These are phyloP conservation scores for Ceratocystis colombiana DNA, from an alignment of 2,329 filamentous ascomycete species.

Conservation along the genomic window DNA sequence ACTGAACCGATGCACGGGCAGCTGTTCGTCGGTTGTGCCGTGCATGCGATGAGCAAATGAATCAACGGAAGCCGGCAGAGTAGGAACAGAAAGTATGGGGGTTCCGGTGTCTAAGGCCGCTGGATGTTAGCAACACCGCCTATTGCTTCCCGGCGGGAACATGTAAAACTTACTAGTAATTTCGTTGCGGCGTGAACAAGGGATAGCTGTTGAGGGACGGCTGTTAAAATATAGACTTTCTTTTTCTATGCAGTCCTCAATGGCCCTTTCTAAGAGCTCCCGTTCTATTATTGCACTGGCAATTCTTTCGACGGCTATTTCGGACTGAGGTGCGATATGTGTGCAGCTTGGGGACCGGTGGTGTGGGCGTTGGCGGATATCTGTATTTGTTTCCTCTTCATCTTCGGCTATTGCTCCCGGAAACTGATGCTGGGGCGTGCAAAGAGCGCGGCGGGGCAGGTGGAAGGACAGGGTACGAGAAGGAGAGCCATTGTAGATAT, in stretches of 20 bases:
- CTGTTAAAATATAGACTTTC: slow-evolving; percentile 48
- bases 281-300: slow-evolving; percentile 49
- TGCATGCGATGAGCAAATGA: slow-evolving; percentile 45
- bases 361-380: slow-evolving; percentile 33
- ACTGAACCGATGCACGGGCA: background rate
- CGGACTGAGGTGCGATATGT: slow-evolving; percentile 40
- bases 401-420: slow-evolving; percentile 1
- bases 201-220: slow-evolving; percentile 44
- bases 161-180: slow-evolving; percentile 28
- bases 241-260: slow-evolving; percentile 50
- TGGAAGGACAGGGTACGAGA: slow-evolving; percentile 42
- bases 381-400: background rate
- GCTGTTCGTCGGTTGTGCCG: background rate
- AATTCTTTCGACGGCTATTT: slow-evolving; percentile 45
- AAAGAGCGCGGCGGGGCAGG: slow-evolving; percentile 38
- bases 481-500: slow-evolving; percentile 13
- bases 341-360: slow-evolving; percentile 38
- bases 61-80: slow-evolving; percentile 46
- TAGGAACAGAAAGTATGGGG: slow-evolving; percentile 45
- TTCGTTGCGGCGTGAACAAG: slow-evolving; percentile 29
- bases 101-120: background rate
- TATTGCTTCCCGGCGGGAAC: background rate
- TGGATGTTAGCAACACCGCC: background rate
- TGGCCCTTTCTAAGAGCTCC: slow-evolving; percentile 48
- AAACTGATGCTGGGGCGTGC: slow-evolving; percentile 28